These are phyloP conservation scores for Rhynchospora pubera DNA, from an alignment of 176 grass and related monocot species.

Conservation along the genomic window DNA sequence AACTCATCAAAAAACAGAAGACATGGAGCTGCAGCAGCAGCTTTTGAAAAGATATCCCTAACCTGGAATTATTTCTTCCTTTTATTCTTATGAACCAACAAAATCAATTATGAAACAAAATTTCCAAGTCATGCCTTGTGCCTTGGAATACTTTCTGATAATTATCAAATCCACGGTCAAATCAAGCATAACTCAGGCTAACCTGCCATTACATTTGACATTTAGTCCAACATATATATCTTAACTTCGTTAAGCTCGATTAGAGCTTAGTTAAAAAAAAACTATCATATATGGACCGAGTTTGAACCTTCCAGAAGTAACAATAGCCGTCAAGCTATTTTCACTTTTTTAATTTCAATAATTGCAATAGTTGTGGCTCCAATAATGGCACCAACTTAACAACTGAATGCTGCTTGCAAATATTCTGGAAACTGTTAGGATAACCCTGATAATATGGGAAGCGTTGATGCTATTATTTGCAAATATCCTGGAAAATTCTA, in stretches of 20 bases:
- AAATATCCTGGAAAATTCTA: slow-evolving; percentile 21
- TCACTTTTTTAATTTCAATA: background rate
- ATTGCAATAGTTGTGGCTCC: background rate
- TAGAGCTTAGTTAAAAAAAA: background rate
- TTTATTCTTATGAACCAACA: slow-evolving; percentile 4
- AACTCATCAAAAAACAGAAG: slow-evolving; percentile 97
- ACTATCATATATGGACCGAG: background rate
- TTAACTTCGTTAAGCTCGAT: background rate
- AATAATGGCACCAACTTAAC: background rate
- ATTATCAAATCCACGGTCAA: background rate
- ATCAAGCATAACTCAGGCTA: background rate
- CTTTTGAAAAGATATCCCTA: slow-evolving; percentile 87
- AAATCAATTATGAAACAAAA: background rate
- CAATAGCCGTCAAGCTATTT: background rate
- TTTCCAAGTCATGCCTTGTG: too few species aligned
- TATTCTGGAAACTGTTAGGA: background rate
- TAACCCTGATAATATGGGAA: background rate
- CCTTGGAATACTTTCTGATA: too few species aligned
- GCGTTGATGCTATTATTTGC: background rate
- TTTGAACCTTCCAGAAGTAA: background rate
- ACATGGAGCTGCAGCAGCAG: slow-evolving; percentile 73
- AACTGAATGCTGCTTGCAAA: background rate
- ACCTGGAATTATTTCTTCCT: slow-evolving; percentile 50
- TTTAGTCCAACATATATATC: background rate
- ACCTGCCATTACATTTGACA: background rate